Base-by-base conservation (phyloP, 2,329 filamentous ascomycete genomes). In the Nemania bipapillata region DNA sequence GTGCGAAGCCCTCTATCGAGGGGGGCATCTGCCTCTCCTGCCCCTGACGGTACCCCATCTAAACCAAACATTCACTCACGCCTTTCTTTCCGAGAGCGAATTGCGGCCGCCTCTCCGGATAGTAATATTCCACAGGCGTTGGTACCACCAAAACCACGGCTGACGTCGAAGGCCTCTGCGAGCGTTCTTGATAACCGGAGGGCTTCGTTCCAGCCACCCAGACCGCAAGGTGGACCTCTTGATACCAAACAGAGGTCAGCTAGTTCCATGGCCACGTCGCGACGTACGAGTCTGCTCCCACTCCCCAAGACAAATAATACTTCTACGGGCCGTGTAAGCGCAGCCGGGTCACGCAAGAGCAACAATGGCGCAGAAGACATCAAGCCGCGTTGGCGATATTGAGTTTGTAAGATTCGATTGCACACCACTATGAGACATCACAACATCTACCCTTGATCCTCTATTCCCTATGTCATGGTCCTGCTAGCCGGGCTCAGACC, bases 241-340 rank as follows among this genome's bases (percentile, higher is more conserved):
- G 75, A 73, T 73, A 70, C 69, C 26, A 77, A 73, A 73, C 79
- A 76, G 47, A 83, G 88, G 32, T 84, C 89, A 11, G 85, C 84
- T 50, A 90, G 86, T 75, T 90, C 88, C 2, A 74, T 90, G 52
- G 85, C 86, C 6, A 79, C 80, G 2, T 22, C 82, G 79, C 65
- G 87, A 68, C 84, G 88, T 32, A 81, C 79, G 4, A 89, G 87
- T 73, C 74, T 90, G 65, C 79, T 90, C 24, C 87, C 88, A 20
- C 81, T 85, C 63, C 81, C 84, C 0, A 83, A 76, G 59, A 64
- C 73, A 3, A 79, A 22, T 30, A 61, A 61, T 49, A 11, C 49
- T 58, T 24, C 65, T 59, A 66, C 47, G 22, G 70, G 71, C 15
- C 71, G 71, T 28, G 35, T 60, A 26, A 73, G 71, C 45, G 68